Percentiles rank a stretch among this genome's conserved stretches.
phyloP scores from a whole-genome alignment of 345 rosid genomes.

The Eucalyptus paniculata region DNA sequence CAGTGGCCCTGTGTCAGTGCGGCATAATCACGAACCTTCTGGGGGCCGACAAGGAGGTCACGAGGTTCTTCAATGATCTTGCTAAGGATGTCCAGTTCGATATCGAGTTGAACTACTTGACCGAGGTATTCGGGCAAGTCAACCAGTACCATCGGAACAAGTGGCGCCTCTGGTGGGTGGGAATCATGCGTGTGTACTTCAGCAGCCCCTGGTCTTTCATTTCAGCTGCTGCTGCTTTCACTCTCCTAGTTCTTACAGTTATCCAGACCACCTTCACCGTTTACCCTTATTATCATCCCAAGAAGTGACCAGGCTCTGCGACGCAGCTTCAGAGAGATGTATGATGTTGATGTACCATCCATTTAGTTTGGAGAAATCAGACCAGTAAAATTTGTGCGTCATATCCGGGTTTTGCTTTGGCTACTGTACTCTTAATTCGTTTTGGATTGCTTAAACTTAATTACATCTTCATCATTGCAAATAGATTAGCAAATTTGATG shows the following conservation, averaged over 20 bases:
- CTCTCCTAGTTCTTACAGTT: accelerated
- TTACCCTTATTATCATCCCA: background rate
- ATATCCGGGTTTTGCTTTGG: no score
- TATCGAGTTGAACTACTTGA: accelerated
- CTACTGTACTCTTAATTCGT: no score
- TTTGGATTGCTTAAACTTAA: no score
- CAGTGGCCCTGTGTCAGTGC: no score
- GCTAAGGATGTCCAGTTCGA: background rate
- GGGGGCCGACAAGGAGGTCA: background rate
- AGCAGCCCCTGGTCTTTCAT: background rate
- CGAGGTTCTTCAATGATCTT: background rate
- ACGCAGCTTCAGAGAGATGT: background rate
- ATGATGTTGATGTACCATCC: no score
- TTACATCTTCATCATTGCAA: no score
- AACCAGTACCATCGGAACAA: accelerated
- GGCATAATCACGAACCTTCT: background rate
- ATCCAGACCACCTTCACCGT: background rate
- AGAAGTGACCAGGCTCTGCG: background rate
- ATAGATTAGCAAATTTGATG: no score
- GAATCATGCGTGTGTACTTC: background rate
- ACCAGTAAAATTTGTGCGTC: no score
- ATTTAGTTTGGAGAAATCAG: no score
- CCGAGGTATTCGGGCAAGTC: background rate
- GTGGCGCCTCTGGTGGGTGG: accelerated
- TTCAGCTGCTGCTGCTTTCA: background rate